Evolutionary conservation across 1,284 basidiomycete genomes (phyloP).

Genomic region (Pascua sp.): DNA sequence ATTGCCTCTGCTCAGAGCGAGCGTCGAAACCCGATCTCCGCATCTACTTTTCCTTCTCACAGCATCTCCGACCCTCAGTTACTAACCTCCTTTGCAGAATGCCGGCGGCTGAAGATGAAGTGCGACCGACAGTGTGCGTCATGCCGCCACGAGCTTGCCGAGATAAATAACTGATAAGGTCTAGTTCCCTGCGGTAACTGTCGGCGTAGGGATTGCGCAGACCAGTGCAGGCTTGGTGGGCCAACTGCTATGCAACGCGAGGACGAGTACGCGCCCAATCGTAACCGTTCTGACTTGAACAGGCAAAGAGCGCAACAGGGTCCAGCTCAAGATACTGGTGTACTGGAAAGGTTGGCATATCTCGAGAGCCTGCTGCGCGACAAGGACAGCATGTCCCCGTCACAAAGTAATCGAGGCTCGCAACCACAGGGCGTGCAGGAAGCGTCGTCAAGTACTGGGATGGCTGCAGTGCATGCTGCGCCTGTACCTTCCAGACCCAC

Average conservation of each 20-base stretch:
- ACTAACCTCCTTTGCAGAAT: not conserved
- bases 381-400: not conserved
- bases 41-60: not conserved
- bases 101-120: constrained; percentile 2
- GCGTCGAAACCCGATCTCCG: no score
- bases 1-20: no score
- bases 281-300: no score
- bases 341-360: not conserved
- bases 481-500: no score
- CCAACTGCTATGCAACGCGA: not conserved
- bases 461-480: no score
- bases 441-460: no score
- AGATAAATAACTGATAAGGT: not conserved
- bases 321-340: not conserved
- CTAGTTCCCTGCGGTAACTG: constrained; percentile 15
- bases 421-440: no score
- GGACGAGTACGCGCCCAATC: not conserved
- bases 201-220: constrained; percentile 7
- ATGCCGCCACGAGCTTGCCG: no score
- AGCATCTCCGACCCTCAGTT: no score
- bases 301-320: no score
- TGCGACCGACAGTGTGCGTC: not conserved
- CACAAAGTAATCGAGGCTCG: not conserved
- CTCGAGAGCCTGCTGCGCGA: not conserved
- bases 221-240: not conserved